These are phyloP conservation scores for Scenedesmus sp. DNA, from an alignment of 163 green algal genomes.

Conservation along the genomic window DNA sequence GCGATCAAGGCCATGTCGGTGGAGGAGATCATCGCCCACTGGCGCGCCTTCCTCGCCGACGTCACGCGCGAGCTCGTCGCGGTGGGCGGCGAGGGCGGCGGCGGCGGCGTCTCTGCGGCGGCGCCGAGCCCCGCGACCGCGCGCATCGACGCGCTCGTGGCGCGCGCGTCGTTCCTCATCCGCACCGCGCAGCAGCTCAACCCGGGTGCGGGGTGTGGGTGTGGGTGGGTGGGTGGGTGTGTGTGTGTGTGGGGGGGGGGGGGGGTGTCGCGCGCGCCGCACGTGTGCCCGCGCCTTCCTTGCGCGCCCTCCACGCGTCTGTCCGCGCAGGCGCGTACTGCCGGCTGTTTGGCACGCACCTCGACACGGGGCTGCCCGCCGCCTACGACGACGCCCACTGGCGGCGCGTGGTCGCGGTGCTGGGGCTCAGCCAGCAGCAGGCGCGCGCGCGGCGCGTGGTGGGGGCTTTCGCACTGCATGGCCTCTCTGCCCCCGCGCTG, in stretches of 20 bases:
- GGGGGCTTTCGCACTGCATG: not conserved
- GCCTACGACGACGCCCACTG: conserved; percentile 32
- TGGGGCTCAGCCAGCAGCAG: conserved; percentile 25
- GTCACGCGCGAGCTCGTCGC: too few species aligned
- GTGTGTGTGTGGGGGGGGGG: not conserved
- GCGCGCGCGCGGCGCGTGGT: not conserved
- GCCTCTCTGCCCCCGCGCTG: too few species aligned
- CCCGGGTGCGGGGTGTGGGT: not conserved
- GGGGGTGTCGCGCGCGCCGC: not conserved
- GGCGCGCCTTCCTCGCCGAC: not conserved
- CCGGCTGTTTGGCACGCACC: conserved; percentile 30
- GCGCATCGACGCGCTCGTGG: conserved; percentile 13
- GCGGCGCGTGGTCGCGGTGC: conserved; percentile 24
- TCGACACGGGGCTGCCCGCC: conserved; percentile 3
- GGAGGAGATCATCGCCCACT: conserved; percentile 14
- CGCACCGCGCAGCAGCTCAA: conserved; percentile 26
- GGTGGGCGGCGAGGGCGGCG: too few species aligned
- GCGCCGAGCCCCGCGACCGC: not conserved
- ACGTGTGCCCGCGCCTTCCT: not conserved
- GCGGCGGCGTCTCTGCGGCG: too few species aligned
- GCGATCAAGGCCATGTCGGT: conserved; percentile 20
- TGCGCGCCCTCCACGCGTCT: not conserved
- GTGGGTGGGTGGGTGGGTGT: not conserved
- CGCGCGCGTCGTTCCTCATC: conserved; percentile 13
- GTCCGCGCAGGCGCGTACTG: conserved; percentile 13